A percentile compares a stretch with the other conserved stretches of the same genome.
Conservation (phyloP, 192 early-diverging fungal species). For the Globomyces pollinis-pini region DNA sequence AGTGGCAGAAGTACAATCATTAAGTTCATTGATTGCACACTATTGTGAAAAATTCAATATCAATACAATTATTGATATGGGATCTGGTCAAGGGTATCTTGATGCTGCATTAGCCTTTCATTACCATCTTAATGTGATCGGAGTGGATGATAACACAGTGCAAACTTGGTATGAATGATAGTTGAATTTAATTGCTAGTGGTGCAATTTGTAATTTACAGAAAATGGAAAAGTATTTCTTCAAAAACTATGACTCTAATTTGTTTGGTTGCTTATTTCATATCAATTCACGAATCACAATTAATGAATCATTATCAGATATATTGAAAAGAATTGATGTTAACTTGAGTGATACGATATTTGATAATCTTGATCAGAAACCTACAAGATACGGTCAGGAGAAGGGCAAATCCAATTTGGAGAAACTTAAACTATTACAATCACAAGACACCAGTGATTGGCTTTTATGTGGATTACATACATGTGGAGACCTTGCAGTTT, state of each 20-base stretch:
- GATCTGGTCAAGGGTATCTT: constrained; percentile 73
- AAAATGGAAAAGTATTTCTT: not conserved
- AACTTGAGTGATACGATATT: too few relatives aligned
- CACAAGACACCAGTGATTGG: constrained; percentile 31
- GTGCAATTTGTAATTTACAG: constrained; percentile 36
- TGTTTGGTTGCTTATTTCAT: not conserved
- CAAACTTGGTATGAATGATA: too few relatives aligned
- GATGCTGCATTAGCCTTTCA: constrained; percentile 56
- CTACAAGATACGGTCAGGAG: too few relatives aligned
- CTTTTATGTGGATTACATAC: constrained; percentile 75
- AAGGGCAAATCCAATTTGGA: too few relatives aligned
- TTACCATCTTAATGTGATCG: constrained; percentile 55
- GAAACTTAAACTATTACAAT: too few relatives aligned
- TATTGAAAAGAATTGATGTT: not conserved
- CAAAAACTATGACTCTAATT: not conserved
- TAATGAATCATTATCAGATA: not conserved
- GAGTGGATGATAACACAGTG: constrained; percentile 58
- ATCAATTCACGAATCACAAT: not conserved
- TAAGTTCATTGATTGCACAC: not conserved
- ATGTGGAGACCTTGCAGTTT: constrained; percentile 74
- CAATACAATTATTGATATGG: constrained; percentile 57
- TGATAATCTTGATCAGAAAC: too few relatives aligned
- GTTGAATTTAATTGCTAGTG: too few relatives aligned
- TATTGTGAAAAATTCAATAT: not conserved
- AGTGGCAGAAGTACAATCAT: not conserved